Conservation (phyloP, 768 basidiomycete species). For the Lactarius akahatsu region DNA sequence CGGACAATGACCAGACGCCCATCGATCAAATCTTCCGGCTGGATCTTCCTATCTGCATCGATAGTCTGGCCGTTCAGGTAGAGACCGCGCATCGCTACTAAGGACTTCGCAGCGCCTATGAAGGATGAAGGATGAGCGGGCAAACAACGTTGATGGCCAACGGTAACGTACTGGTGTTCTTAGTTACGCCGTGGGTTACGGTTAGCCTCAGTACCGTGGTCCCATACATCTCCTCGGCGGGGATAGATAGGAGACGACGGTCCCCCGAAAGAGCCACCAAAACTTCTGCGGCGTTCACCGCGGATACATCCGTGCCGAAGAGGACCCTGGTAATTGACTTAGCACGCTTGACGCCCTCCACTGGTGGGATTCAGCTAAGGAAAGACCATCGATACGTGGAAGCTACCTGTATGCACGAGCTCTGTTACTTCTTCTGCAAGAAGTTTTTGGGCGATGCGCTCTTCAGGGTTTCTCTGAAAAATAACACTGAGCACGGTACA, state of each 20-base stretch:
- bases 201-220: slow-evolving; percentile 62
- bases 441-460: slow-evolving; percentile 48
- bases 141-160: background rate
- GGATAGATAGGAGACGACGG: slow-evolving; percentile 54
- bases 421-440: slow-evolving; percentile 60
- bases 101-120: slow-evolving; percentile 25
- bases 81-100: slow-evolving; percentile 27
- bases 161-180: slow-evolving; percentile 40
- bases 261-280: slow-evolving; percentile 62
- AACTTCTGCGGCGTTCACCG: slow-evolving; percentile 54
- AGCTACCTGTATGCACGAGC: slow-evolving; percentile 55
- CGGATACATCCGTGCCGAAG: slow-evolving; percentile 41
- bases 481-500: background rate
- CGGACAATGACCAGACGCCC: slow-evolving; percentile 27
- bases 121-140: slow-evolving; percentile 2
- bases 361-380: slow-evolving; percentile 33
- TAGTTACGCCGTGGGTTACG: slow-evolving; percentile 53
- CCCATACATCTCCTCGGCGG: slow-evolving; percentile 51
- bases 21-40: slow-evolving; percentile 23
- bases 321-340: slow-evolving; percentile 47
- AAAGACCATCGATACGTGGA: background rate
- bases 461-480: slow-evolving; percentile 38
- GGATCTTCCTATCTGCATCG: slow-evolving; percentile 9
- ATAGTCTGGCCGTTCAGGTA: slow-evolving; percentile 27
- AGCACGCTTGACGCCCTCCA: slow-evolving; percentile 42